Base-by-base conservation (phyloP, 2,329 filamentous ascomycete species). In the Atkinsonella hypoxylon region DNA sequence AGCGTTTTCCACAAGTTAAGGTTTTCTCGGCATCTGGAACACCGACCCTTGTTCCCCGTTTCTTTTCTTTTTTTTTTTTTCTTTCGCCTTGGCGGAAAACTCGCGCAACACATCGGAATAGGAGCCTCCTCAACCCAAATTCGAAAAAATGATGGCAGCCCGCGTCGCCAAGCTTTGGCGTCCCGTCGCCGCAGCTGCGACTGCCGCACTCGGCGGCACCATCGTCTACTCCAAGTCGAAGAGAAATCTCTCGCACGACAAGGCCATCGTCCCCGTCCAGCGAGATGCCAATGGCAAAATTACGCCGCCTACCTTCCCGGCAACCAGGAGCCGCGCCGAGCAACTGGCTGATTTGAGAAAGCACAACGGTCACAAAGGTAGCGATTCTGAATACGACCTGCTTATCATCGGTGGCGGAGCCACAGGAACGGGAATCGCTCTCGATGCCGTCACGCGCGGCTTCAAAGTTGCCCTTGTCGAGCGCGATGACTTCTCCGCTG, bases 391-490 rank as follows among this genome's bases (percentile, higher is more conserved):
- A 48, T 91, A 90, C 60, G 87, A 91, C 63, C 72, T 93, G 40
- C 72, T 91, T 56, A 74, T 93, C 59, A 87, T 91, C 59, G 87
- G 87, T 51, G 86, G 81, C 55, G 87, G 87, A 56, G 87, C 87
- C 13, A 91, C 87, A 2, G 87, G 87, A 13, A 77, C 86, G 6
- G 87, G 87, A 22, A 88, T 93, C 59, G 87, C 87, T 12, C 77
- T 93, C 44, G 87, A 93, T 67, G 87, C 87, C 36, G 84, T 82
- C 20, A 90, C 87, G 2, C 78, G 87, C 58, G 87, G 87, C 2
- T 70, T 91, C 60, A 87, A 83, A 68, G 87, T 93, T 53, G 87
- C 87, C 12, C 70, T 90, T 47, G 85, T 93, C 15, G 87, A 93
- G 70, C 77, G 86, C 54, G 87, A 91, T 65, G 87, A 93, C 67